Evolutionary conservation across 345 rosid genomes (phyloP), one percentile per base, ranked within the genome.

Genomic region (Microthlaspi erraticum): DNA sequence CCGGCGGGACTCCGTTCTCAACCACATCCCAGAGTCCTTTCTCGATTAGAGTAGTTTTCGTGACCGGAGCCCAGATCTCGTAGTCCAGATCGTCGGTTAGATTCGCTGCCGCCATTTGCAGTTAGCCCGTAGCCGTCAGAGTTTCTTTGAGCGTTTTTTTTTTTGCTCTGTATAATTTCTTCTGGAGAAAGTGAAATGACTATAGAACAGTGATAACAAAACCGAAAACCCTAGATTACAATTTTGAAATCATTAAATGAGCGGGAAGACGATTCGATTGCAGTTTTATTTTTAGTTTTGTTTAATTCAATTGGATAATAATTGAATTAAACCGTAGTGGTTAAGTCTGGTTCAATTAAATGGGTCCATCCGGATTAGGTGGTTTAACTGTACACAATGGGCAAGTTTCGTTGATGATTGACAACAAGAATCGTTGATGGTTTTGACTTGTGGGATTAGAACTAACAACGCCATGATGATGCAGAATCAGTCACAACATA

Each of bases 21-120:
- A 67, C 71, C 5, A 67, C 62, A 2, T 67, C 43, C 70, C 70
- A 66, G 2, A 66, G 60, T 38, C 50, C 70, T 66, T 51, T 4
- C 60, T 51, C 39, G 2, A 8, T 20, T 6, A 64, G 23, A 19
- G 23, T 50, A 39, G 48, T 6, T 49, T 39, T 52, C 8, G 17
- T 26, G 3, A 0, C 0, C 0, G 50, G 50, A 52, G 31, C 60
- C 71, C 71, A 66, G 12, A 12, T 39, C 39, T 51, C 49, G 2
- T 20, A 66, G 38, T 53, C 17, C 6, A 50, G 23, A 5, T 60
- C 68, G n/a, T 59, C 59, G 14, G 66, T 19, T 13, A 48, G 5
- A 0, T 58, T 36, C 38, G 33, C 26, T 33, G 49, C 37, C 13
- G 66, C 49, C 58, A 58, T 58, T n/a, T n/a, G n/a, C n/a, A 42